phyloP scores from a whole-genome alignment of 1,139 yeast species.

The Suhomyces yuchorum region DNA sequence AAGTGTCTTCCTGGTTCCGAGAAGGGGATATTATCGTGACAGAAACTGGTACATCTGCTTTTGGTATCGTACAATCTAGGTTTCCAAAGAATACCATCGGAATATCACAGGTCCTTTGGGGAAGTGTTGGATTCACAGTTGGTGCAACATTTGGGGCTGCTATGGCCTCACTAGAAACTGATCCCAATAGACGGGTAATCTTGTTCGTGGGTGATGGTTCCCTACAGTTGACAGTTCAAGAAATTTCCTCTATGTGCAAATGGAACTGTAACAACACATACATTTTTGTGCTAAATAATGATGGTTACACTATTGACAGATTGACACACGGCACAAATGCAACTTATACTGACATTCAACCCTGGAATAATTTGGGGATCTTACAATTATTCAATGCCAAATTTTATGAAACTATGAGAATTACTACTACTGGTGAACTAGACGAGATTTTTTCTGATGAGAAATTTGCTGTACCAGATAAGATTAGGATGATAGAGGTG shows the following conservation, averaged over 20 bases:
- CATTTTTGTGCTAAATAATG: slow-evolving; percentile 42
- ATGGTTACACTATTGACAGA: slow-evolving; percentile 44
- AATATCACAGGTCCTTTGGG: slow-evolving; percentile 89
- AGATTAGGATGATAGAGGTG: slow-evolving; percentile 38
- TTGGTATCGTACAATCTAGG: slow-evolving; percentile 78
- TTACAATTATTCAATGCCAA: slow-evolving; percentile 35
- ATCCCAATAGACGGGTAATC: slow-evolving; percentile 36
- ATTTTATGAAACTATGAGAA: slow-evolving; percentile 29
- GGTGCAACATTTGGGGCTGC: slow-evolving; percentile 87
- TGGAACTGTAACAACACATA: slow-evolving; percentile 25
- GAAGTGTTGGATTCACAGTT: slow-evolving; percentile 85
- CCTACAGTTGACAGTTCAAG: slow-evolving; percentile 46
- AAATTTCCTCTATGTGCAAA: slow-evolving; percentile 42
- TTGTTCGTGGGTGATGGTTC: slow-evolving; percentile 47
- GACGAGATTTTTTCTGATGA: slow-evolving; percentile 29
- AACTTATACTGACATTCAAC: slow-evolving; percentile 40
- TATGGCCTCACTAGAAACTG: slow-evolving; percentile 58
- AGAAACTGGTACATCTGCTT: slow-evolving; percentile 90
- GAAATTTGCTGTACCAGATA: slow-evolving; percentile 31
- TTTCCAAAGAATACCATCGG: slow-evolving; percentile 76
- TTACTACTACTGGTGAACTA: slow-evolving; percentile 32
- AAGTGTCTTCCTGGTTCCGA: slow-evolving; percentile 70
- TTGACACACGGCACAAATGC: slow-evolving; percentile 42
- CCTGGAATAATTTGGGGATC: slow-evolving; percentile 40
- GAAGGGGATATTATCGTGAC: slow-evolving; percentile 81